Conservation (phyloP, 164 flowering plant species). For the Nymphaea colorata region DNA sequence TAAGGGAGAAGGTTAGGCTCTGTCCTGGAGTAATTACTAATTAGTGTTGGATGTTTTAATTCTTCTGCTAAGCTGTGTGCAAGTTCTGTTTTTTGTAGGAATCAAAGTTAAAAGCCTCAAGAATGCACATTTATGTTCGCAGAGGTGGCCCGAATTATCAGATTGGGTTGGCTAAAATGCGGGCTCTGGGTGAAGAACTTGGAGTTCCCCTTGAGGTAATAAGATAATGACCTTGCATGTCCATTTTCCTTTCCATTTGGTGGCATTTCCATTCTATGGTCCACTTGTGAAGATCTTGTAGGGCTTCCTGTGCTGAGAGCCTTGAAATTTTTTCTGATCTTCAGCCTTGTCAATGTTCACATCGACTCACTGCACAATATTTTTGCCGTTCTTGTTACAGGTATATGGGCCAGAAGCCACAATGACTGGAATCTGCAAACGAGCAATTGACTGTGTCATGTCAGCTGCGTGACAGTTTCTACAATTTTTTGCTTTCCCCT, state of each 20-base stretch:
- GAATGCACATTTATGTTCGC: slow-evolving; percentile 83
- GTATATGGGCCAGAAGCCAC: slow-evolving; percentile 93
- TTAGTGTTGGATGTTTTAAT: not conserved
- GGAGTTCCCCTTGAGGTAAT: slow-evolving; percentile 84
- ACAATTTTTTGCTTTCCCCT: not conserved
- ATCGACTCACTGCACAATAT: not conserved
- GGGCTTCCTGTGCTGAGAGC: not conserved
- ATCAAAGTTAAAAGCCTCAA: slow-evolving; percentile 70
- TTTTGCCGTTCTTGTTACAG: slow-evolving; percentile 24
- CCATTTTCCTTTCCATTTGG: too few species aligned
- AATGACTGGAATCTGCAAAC: slow-evolving; percentile 95
- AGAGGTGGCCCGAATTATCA: slow-evolving; percentile 98
- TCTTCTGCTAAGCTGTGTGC: not conserved
- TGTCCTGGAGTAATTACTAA: not conserved
- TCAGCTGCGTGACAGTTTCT: slow-evolving; percentile 24
- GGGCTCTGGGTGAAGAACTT: slow-evolving; percentile 70
- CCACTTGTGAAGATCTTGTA: not conserved
- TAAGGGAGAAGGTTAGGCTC: slow-evolving; percentile 20
- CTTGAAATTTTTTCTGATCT: not conserved
- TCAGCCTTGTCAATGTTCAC: not conserved
- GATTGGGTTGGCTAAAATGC: slow-evolving; percentile 80
- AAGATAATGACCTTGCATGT: not conserved
- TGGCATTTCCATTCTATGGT: too few species aligned
- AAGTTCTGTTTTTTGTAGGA: slow-evolving; percentile 29
- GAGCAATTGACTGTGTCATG: slow-evolving; percentile 82